Evolutionary conservation across 2,329 filamentous ascomycete species (phyloP), one percentile per base, ranked within the genome.

Genomic region (Metarhizium rileyi): DNA sequence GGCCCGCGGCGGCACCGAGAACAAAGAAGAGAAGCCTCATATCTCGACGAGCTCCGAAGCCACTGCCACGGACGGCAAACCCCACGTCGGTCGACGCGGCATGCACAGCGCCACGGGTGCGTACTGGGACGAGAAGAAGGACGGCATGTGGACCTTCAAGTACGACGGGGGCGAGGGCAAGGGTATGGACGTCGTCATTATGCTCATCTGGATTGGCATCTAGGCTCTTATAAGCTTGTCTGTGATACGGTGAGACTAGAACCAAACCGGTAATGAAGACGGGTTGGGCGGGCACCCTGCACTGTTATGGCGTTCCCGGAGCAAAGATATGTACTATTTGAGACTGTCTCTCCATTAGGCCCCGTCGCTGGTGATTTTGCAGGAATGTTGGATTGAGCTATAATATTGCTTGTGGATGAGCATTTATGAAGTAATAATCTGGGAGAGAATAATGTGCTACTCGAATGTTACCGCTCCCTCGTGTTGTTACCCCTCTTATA

Each of bases 131-230:
- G 87, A 90, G 71, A 87, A 90, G 73, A 88, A 85, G 69, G 87
- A 93, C 63, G 87, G 87, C 58, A 90, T 90, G 79, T 93, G 86
- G 85, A 89, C 81, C 59, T 90, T 85, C 74, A 93, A 93, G 74
- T 91, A 83, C 65, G 86, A 90, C 59, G 78, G 78, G 51, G 78
- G 79, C 52, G 79, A 83, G 65, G 70, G 67, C 60, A 84, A 83
- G 71, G 81, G 81, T 35, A 73, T 86, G 67, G 82, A 86, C 58
- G 78, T 86, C 46, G 80, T 86, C 50, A 75, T 86, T 60, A 84
- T 81, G 71, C 73, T 86, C 59, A 87, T 90, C 65, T 93, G 87
- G 87, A 81, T 93, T 57, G 82, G 78, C 45, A 75, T 86, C 59
- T 85, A 71, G 65, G 61, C 16, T 9, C 5, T 3, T 38, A 38